phyloP scores from a whole-genome alignment of 208 protist genomes.

The Acanthamoeba castellanii region DNA sequence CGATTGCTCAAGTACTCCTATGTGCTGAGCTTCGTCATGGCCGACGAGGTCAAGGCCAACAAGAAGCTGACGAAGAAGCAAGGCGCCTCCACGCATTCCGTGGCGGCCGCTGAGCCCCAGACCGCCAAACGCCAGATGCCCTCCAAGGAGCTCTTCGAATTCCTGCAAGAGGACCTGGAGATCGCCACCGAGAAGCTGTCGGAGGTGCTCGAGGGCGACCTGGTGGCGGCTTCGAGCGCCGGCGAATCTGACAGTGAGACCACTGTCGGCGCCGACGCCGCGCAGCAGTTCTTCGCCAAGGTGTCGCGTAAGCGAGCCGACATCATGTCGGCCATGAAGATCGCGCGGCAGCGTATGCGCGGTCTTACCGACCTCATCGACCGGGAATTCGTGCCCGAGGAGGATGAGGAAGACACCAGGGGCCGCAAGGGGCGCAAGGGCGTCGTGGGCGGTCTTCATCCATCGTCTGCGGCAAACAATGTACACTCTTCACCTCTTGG shows the following conservation, averaged over 20 bases:
- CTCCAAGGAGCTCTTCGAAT: conserved; percentile 37
- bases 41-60: background rate
- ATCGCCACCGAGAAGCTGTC: conserved; percentile 57
- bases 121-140: background rate
- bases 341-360: conserved; percentile 7
- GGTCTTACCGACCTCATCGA: conserved; percentile 4
- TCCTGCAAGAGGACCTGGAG: conserved; percentile 53
- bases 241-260: too few relatives aligned
- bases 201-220: conserved; percentile 12
- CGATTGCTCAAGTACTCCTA: conserved; percentile 66
- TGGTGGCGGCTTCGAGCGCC: background rate
- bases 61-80: background rate
- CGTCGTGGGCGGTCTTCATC: background rate
- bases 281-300: conserved; percentile 17
- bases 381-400: background rate
- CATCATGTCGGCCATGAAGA: background rate
- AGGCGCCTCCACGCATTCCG: background rate
- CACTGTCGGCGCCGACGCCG: background rate
- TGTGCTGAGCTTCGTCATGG: background rate
- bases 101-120: background rate
- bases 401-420: background rate
- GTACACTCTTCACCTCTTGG: background rate
- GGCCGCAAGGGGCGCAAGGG: background rate
- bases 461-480: background rate
- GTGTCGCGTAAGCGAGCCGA: conserved; percentile 1